Evolutionary conservation across 2,329 filamentous ascomycete genomes (phyloP), one percentile per base, ranked within the genome.

Genomic region (Sporothrix curviconia): DNA sequence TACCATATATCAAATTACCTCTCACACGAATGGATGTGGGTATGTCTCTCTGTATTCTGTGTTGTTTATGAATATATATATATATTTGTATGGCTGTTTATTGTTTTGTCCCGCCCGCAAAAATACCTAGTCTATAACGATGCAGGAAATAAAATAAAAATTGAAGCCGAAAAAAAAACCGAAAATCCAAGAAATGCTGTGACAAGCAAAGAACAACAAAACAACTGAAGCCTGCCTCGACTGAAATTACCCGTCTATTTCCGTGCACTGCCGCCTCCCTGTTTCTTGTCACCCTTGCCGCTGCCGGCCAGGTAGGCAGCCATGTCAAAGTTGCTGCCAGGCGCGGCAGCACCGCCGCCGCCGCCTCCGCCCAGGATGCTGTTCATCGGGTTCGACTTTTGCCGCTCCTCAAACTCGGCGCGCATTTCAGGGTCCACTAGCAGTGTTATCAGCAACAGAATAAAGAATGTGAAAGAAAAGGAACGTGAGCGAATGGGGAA

Each of bases 391-490:
- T 83, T 85, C 62, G 83, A 82, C 74, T 91, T 90, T 71, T 94
- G 90, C 67, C 90, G 86, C 67, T 90, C 89, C 70, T 96, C 91
- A 69, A 94, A 96, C 70, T 97, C 94, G 66, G 89, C 90, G 66
- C 86, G 86, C 74, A 90, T 88, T 72, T 99, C 94, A n/a, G 90
- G 90, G 70, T 97, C 94, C 92, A 99, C 92, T 96, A 28, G 36
- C 4, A 22, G 24, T 32, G 28, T 11, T 3, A 32, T 17, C 4
- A 19, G 4, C 30, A 4, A 53, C 12, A 36, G 4, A 24, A n/a
- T 30, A 22, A 36, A 17, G 30, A 30, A 34, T 17, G 22, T 59
- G 14, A 40, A 30, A 37, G 39, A 8, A n/a, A n/a, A n/a, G n/a
- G n/a, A n/a, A n/a, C n/a, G n/a, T n/a, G n/a, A n/a, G n/a, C n/a